Base-by-base conservation (phyloP, 331 rosid genomes). In the Erythrophleum ivorense region DNA sequence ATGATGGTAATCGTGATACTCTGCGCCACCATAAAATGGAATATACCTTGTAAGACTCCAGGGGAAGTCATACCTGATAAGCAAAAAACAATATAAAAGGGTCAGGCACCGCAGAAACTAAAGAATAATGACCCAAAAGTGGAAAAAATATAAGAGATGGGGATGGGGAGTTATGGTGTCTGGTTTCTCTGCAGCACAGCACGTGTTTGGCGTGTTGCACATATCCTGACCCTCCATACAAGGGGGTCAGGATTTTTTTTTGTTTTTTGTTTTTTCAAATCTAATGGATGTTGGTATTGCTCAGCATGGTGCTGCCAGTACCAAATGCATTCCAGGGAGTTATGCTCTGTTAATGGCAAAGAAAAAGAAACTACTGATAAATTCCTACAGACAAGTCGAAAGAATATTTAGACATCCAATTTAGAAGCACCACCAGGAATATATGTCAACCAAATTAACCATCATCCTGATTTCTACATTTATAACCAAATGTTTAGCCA, bases 21-120 rank as follows among this genome's bases (percentile, higher is more conserved):
- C 99, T 58, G 99, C 91, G 19, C 99, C 99, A 41, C 98, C 98
- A 65, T 93, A 95, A 87, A 95, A 93, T 40, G 99, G 99, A 82
- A 95, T 92, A 50, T 82, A 89, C 84, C 91, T 93, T 11, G 97
- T 91, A 73, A 81, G 83, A 84, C 82, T 89, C 99, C 98, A 92
- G 15, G 98, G 98, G 76, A 95, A 88, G 82, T 95, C 98, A 77
- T 95, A 95, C 91, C 99, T 95, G 86, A 48, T 2, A 80, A 63
- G 59, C 36, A 34, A 43, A 41, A 72, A 68, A 79, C 76, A 40
- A 49, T 63, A 36, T 6, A 12, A 41, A 19, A 74, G 7, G 53
- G 38, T 74, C 40, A 50, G 29, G 8, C 74, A 77, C 82, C 12
- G 79, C 80, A 76, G 45, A 60, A 29, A 29, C 31, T 2, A 62